Base-by-base conservation (phyloP, 306 rosid species). In the Cicer bijugum region DNA sequence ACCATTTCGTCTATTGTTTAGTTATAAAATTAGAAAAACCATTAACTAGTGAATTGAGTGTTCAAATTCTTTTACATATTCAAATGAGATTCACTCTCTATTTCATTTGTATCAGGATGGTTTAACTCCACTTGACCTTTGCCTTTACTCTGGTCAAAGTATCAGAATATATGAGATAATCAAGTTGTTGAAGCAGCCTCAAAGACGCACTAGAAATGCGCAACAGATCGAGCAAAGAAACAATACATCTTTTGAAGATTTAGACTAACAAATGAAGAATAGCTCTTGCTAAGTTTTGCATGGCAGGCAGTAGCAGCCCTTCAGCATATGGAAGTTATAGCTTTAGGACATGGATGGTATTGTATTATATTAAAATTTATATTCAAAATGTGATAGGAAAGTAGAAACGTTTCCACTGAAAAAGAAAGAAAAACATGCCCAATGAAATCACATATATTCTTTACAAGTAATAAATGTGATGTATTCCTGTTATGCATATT, bases 71-170 rank as follows among this genome's bases (percentile, higher is more conserved):
- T n/a, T 64, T 9, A 10, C 15, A 9, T 67, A 28, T 28, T 28
- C 35, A 28, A 28, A 28, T 78, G 69, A 63, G 28, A 56, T 58
- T 53, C 16, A 57, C 59, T 46, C 35, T 69, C 23, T 6, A 9
- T 80, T 11, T 61, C 81, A 39, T 67, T 75, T 79, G 56, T 74
- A 72, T 62, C 92, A 94, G 97, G 96, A 86, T 79, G 95, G 95
- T 51, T 86, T 90, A 58, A 86, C 95, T 67, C 91, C 99, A 9
- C 88, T 94, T 19, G 96, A 87, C 11, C 86, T 94, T 48, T 94
- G 99, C 82, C 97, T 94, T 47, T 78, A 80, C 85, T 82, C 80
- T 57, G 99, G 96, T 20, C 91, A 48, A 68, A 85, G 84, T 76
- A 48, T 74, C 10, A 82, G 87, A 80, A 94, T 93, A 51, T 89